These are phyloP conservation scores for Verticillium tricorpus DNA, from an alignment of 2,329 filamentous ascomycete genomes.

Conservation along the genomic window DNA sequence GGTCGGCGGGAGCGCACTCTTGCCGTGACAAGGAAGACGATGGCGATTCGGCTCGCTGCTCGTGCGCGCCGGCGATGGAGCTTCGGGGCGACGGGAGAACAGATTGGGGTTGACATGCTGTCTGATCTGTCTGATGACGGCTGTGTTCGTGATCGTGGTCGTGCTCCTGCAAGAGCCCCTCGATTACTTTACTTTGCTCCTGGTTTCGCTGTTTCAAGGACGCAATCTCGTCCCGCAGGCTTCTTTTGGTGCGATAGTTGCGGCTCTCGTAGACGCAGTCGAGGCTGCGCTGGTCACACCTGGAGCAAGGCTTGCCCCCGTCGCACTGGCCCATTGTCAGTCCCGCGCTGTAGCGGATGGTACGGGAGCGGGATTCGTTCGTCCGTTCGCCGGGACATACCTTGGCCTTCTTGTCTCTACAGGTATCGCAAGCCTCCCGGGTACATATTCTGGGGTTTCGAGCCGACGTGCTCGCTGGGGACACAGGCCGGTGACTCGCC, in stretches of 20 bases:
- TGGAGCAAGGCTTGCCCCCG: slow-evolving; percentile 2
- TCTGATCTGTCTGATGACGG: neutral
- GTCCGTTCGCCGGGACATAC: too few species aligned
- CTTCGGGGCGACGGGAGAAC: neutral
- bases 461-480: too few species aligned
- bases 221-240: neutral
- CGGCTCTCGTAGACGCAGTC: slow-evolving; percentile 1
- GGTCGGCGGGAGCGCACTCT: neutral
- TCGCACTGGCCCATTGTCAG: neutral
- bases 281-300: neutral
- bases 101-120: neutral
- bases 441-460: too few species aligned
- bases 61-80: neutral
- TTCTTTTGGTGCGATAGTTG: neutral
- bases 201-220: neutral
- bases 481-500: too few species aligned
- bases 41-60: neutral
- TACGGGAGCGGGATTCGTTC: too few species aligned
- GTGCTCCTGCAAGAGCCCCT: neutral
- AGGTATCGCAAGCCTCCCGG: too few species aligned
- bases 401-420: too few species aligned
- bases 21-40: neutral
- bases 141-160: neutral
- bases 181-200: neutral
- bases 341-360: neutral